These are phyloP conservation scores for Nyssa sinensis DNA, from an alignment of 148 eudicot species.

Conservation along the genomic window DNA sequence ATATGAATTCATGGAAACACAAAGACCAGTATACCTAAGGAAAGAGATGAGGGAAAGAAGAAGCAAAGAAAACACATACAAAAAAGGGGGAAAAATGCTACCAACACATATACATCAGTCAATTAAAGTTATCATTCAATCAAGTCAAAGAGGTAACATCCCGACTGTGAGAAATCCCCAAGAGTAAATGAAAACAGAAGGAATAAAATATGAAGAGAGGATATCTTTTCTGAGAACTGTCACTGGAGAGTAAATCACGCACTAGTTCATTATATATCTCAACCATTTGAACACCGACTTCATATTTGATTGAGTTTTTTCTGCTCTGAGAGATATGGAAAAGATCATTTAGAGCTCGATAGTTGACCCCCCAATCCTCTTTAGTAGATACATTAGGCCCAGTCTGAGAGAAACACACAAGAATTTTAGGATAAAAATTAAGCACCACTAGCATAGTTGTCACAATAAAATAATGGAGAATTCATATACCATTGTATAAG, in stretches of 20 bases:
- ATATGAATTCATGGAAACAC: background rate
- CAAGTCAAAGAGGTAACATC: background rate
- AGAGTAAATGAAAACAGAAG: background rate
- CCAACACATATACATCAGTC: background rate
- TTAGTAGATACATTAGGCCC: conserved; percentile 70
- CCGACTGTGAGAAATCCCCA: background rate
- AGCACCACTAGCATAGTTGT: background rate
- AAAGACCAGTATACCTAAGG: background rate
- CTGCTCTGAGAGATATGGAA: conserved; percentile 75
- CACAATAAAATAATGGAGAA: background rate
- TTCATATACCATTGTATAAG: conserved; percentile 80
- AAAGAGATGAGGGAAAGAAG: background rate
- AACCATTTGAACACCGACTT: conserved; percentile 88
- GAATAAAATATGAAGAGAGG: conserved; percentile 37
- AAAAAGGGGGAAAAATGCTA: background rate
- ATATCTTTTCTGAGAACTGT: conserved; percentile 75
- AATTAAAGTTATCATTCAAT: background rate
- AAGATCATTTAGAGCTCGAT: conserved; percentile 82
- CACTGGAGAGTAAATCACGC: conserved; percentile 69
- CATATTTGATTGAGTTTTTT: conserved; percentile 62
- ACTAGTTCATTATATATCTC: conserved; percentile 97
- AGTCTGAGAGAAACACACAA: conserved; percentile 36
- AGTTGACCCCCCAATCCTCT: conserved; percentile 91
- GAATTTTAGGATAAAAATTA: background rate
- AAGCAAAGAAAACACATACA: background rate